Evolutionary conservation across 1,284 basidiomycete species (phyloP), one percentile per base, ranked within the genome.

Genomic region (Abortiporus biennis): DNA sequence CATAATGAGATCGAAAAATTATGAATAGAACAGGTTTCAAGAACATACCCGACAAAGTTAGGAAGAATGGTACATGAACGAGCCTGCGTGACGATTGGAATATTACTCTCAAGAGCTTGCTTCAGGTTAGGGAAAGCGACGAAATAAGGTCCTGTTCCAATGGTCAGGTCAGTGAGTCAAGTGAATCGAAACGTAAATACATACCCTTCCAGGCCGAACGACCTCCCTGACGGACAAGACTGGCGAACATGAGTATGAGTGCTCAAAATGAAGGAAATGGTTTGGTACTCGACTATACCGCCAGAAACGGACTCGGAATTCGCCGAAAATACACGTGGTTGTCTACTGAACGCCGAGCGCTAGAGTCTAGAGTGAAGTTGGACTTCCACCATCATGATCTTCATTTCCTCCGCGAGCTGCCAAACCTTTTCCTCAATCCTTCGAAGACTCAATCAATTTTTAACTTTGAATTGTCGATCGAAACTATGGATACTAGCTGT

Each of bases 31-130:
- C 21, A 44, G 47, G 36, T 27, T 25, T 20, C n/a, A 17, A 25
- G 48, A 3, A 54, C 78, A 42, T 52, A 89, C 89, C 93, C 93
- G 38, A 96, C 89, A 55, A 94, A 96, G 55, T 91, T 93, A 1
- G 95, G 95, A 6, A 99, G 71, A 58, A 99, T 89, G 4, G 94
- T 97, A 58, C 92, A 97, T 32, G 88, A 72, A 45, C 95, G 72
- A 5, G 92, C 91, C 53, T 93, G 79, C 0, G 95, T 99, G 55
- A 81, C 80, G 58, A 99, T 94, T 0, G 92, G 80, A 21, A 82
- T 75, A 64, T 92, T 91, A 65, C 85, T 85, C 52, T 82, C 72
- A 43, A 92, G 67, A 2, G 94, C 88, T 42, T 93, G 81, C 32
- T 83, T 77, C 47, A 98, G 70, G 56, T 92, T 92, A 6, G 92